Base-by-base conservation (phyloP, 371 early-diverging fungal genomes). In the Dinochytrium kinnereticum region DNA sequence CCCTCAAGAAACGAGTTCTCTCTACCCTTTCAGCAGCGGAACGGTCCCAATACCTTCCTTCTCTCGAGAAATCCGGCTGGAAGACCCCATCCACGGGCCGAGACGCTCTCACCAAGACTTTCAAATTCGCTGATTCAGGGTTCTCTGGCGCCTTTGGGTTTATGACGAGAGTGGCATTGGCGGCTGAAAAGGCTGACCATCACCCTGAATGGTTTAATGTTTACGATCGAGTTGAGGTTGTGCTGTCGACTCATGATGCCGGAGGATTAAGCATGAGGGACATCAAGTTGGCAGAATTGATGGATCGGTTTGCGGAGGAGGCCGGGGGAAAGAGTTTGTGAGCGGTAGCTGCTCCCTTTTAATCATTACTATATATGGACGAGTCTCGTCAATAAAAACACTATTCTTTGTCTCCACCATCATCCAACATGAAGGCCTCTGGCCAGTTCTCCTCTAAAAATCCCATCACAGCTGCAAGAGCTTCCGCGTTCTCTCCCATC, bases 71-170 rank as follows among this genome's bases (percentile, higher is more conserved):
- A 0, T 17, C 51, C 0, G 75, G 75, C 10, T 75, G 75, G 75
- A 31, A 24, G 13, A 33, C 55, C 26, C 5, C 28, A 2, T n/a
- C 67, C 24, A n/a, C n/a, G n/a, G 21, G 30, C 37, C 28, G 94
- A 31, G 96, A 97, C 76, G 94, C 95, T 30, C 91, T 96, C 77
- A 81, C 84, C 64, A 95, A 93, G 76, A 84, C 83, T 7, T 94
- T 93, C 75, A 38, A 70, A 64, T 98, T 97, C 80, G 78, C 85
- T 55, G 5, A 26, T 5, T 15, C 55, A 13, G 44, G 44, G 21
- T 98, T 98, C 76, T 91, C 88, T 81, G 87, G 88, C 67, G 98
- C 97, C 1, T 97, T 95, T 81, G 93, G 92, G 13, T 98, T 98
- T 83, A 97, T 98, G 96, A 87, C 95, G 17, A 86, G 91, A 30